Percentiles rank a stretch among this genome's conserved stretches.
phyloP scores from a whole-genome alignment of 345 rosid genomes.

The Acer negundo region DNA sequence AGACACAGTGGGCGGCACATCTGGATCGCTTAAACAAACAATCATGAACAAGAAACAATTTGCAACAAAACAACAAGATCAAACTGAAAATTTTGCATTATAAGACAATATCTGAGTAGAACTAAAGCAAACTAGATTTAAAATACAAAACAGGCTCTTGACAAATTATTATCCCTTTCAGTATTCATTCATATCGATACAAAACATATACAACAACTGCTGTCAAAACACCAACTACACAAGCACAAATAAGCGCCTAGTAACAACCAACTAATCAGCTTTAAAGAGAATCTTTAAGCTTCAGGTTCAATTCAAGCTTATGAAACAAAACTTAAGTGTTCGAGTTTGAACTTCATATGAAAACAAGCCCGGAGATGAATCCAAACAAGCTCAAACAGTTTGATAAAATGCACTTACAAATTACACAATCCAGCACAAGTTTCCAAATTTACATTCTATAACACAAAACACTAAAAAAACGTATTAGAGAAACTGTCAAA shows the following conservation, averaged over 20 bases:
- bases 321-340: not conserved
- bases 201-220: not conserved
- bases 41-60: constrained; percentile 2
- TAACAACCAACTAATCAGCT: not conserved
- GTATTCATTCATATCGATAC: not conserved
- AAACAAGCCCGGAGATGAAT: not conserved
- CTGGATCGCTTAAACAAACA: constrained; percentile 40
- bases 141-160: not conserved
- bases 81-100: not conserved
- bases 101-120: not conserved
- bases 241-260: not conserved
- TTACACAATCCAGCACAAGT: not conserved
- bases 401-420: not conserved
- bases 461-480: not conserved
- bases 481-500: not conserved
- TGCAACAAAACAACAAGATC: not conserved
- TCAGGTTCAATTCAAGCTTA: not conserved
- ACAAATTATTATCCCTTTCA: not conserved
- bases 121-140: not conserved
- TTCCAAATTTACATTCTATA: not conserved
- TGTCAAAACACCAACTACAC: not conserved
- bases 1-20: constrained; percentile 83
- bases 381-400: not conserved
- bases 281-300: not conserved
- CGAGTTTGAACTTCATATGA: not conserved